Evolutionary conservation across 192 early-diverging fungal species (phyloP).

Genomic region (Podila minutissima): DNA sequence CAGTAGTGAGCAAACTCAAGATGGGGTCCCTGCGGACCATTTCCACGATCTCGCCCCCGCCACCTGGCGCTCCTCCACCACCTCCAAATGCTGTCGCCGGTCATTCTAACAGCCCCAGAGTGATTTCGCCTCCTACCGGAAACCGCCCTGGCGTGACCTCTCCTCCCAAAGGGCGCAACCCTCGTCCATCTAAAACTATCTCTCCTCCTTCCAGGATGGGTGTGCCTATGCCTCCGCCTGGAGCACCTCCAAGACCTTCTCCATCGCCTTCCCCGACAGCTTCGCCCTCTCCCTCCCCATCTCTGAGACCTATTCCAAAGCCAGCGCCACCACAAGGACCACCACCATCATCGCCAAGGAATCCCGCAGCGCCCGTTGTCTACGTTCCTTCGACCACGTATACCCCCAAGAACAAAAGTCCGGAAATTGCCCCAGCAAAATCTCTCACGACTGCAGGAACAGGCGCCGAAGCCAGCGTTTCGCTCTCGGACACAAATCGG

Average conservation of each 20-base stretch:
- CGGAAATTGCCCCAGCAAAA: background rate
- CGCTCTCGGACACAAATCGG: slow-evolving; percentile 15
- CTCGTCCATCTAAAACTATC: slow-evolving; percentile 32
- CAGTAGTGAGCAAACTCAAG: slow-evolving; percentile 35
- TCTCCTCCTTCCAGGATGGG: slow-evolving; percentile 25
- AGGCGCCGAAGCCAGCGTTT: background rate
- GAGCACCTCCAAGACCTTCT: background rate
- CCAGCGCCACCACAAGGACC: slow-evolving; percentile 20
- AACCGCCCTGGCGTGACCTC: slow-evolving; percentile 9
- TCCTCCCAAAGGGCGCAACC: slow-evolving; percentile 10
- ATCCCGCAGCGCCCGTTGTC: slow-evolving; percentile 1
- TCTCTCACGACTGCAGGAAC: slow-evolving; percentile 3
- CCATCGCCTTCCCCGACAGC: slow-evolving; percentile 6
- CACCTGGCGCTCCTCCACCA: slow-evolving; percentile 34
- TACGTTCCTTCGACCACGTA: slow-evolving; percentile 8
- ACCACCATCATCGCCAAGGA: slow-evolving; percentile 16
- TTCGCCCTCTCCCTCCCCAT: slow-evolving; percentile 8
- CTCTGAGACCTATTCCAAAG: slow-evolving; percentile 18
- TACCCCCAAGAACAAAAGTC: slow-evolving; percentile 1
- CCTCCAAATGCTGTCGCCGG: slow-evolving; percentile 41
- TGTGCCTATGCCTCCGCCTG: background rate
- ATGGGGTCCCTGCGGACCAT: slow-evolving; percentile 24
- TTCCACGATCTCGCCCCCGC: slow-evolving; percentile 45
- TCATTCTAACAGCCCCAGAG: slow-evolving; percentile 38
- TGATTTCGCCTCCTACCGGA: slow-evolving; percentile 29